Base-by-base conservation (phyloP, 1,139 yeast species). In the Candida sp. region DNA sequence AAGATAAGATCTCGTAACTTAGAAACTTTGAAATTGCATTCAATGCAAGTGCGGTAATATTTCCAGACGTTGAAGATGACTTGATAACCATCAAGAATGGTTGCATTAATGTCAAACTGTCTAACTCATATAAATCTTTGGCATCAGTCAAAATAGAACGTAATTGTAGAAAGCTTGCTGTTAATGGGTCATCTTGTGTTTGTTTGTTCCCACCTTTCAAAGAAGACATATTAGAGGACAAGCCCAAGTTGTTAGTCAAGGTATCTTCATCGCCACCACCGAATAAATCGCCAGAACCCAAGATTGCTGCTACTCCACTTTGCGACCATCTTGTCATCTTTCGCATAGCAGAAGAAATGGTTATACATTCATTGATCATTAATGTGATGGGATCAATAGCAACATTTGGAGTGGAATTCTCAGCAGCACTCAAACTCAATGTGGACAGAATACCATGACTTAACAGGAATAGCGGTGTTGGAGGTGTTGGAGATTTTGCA, bases 51-150 rank as follows among this genome's bases (percentile, higher is more conserved):
- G 89, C 77, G 0, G 99, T 95, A 45, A 93, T 86, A 49, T 81
- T 75, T 4, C 97, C 97, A 0, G 96, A 82, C 2, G 96, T 89
- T 19, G 87, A 73, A 32, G 95, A 85, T 5, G 95, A 84, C 56
- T 89, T 84, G 45, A 95, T 82, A n/a, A 90, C 87, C 49, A 90
- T 73, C 39, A 93, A 70, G 56, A 91, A 93, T 1, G 99, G 99
- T 56, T 85, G 93, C 42, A 91, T 65, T 25, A 93, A 68, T 2
- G 93, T 85, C 49, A 85, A 68, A 25, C 90, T 77, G 56, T 88
- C 96, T 39, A 89, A 74, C 1, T 75, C 76, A 25, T 71, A 63
- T 38, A 89, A 61, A 45, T 75, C 73, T 22, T 70, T 59, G 4
- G 81, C 70, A 39, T 79, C 87, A 33, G 82, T 75, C 47, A 90